Conservation (phyloP, 768 basidiomycete genomes). For the Lepiota venenata region DNA sequence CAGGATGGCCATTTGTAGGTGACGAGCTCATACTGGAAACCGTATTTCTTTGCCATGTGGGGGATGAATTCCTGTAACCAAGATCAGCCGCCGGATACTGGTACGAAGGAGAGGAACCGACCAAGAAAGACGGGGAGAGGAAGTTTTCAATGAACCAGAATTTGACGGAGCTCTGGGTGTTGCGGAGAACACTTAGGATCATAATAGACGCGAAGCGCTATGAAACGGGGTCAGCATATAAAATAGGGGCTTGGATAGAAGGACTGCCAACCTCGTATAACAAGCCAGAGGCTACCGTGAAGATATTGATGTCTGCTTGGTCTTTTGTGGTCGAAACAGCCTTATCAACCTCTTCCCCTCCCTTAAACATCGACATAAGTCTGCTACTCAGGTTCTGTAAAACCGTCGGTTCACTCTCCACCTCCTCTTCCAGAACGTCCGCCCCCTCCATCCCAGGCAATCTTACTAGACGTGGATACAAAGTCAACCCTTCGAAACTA, state of each 20-base stretch:
- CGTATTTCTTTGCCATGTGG: conserved; percentile 85
- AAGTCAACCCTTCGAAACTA: conserved; percentile 86
- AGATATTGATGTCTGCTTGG: conserved; percentile 96
- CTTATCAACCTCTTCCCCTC: conserved; percentile 24
- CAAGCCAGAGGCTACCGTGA: conserved; percentile 96
- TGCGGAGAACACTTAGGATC: conserved; percentile 93
- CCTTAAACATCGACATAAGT: conserved; percentile 42
- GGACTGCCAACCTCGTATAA: conserved; percentile 77
- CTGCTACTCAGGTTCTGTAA: conserved; percentile 44
- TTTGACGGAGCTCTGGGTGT: conserved; percentile 93
- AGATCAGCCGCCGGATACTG: not conserved
- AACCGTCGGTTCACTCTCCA: conserved; percentile 32
- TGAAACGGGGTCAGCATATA: conserved; percentile 8
- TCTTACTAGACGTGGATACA: conserved; percentile 78
- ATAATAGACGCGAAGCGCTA: conserved; percentile 98
- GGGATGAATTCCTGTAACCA: conserved; percentile 83
- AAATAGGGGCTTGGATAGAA: not conserved
- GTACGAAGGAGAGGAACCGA: conserved; percentile 29
- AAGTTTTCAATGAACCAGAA: conserved; percentile 99
- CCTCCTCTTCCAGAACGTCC: conserved; percentile 68
- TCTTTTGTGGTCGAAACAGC: conserved; percentile 23
- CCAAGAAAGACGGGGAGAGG: conserved; percentile 94
- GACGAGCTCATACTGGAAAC: conserved; percentile 94
- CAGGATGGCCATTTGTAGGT: conserved; percentile 99
- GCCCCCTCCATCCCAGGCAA: conserved; percentile 72